Evolutionary conservation across 2,329 filamentous ascomycete genomes (phyloP), one percentile per base, ranked within the genome.

Genomic region (Microdochium bolleyi): DNA sequence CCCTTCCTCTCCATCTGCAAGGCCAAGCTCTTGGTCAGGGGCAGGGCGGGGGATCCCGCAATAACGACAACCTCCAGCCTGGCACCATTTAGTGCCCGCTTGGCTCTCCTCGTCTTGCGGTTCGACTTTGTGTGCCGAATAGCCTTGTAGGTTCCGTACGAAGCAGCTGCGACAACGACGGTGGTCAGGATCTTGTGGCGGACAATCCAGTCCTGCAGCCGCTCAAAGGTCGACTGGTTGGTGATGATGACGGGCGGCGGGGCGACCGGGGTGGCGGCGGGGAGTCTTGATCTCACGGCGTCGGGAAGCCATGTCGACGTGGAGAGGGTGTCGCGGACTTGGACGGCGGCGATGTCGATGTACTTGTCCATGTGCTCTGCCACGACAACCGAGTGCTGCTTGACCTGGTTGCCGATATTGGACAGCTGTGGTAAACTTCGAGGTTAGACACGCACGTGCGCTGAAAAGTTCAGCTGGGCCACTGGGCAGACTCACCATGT

Each of bases 1-100:
- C 94, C 94, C 58, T 91, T 83, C 55, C 91, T 79, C 71, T 97
- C 94, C 59, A 99, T 76, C 64, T 99, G 94, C 49, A 92, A 72
- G 2, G 90, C 84, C 52, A 97, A 75, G 11, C 89, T 90, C 62
- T 85, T 87, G 7, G 90, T 92, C 63, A 96, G 77, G 16, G 92
- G 88, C 62, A 95, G 84, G 50, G 86, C 83, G 2, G 90, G 88
- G 21, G 89, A 91, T n/a, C 92, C 92, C 22, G 91, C 91, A 56
- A 97, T 80, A 25, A 97, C 88, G 66, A 84, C 74, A 4, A 97
- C 92, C 69, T 99, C 94, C 57, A 86, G 84, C 51, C 94, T 81
- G 3, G 89, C 89, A 24, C 94, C 94, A 71, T 90, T 95, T 50
- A 80, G 78, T 2, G 90, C 88, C 52, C 88, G 83, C 70, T 79